A percentile compares a stretch with the other conserved stretches of the same genome.
These are phyloP conservation scores for Candida schatavii DNA, from an alignment of 805 yeast genomes.

Conservation along the genomic window DNA sequence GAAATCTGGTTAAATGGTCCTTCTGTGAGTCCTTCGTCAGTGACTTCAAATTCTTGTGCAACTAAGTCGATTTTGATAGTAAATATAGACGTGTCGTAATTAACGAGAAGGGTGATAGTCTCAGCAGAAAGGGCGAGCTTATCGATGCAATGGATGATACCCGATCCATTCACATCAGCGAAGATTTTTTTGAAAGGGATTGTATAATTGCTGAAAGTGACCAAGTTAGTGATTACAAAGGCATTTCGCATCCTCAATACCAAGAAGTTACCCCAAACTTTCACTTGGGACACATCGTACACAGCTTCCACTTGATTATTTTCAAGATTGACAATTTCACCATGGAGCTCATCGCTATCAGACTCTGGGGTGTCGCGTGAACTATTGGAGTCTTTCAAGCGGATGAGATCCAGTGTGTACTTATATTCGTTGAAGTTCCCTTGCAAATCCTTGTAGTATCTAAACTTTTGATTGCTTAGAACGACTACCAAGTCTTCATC, in stretches of 20 bases:
- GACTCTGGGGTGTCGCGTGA: background rate
- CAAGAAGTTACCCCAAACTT: conserved; percentile 43
- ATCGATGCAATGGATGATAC: conserved; percentile 4
- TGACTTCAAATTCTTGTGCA: conserved; percentile 21
- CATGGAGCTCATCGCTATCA: conserved; percentile 24
- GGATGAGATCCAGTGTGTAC: conserved; percentile 18
- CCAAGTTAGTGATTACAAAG: conserved; percentile 34
- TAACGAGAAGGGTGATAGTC: conserved; percentile 19
- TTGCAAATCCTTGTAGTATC: conserved; percentile 63
- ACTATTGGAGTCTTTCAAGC: background rate
- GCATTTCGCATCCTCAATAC: conserved; percentile 40
- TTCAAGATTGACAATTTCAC: conserved; percentile 29
- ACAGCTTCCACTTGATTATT: conserved; percentile 28
- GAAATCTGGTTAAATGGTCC: conserved; percentile 47
- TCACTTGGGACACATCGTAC: conserved; percentile 19
- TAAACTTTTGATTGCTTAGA: conserved; percentile 47
- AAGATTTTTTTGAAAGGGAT: conserved; percentile 23
- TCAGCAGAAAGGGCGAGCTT: conserved; percentile 11
- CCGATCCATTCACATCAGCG: conserved; percentile 9
- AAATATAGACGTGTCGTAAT: conserved; percentile 26
- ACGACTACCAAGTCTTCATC: conserved; percentile 58
- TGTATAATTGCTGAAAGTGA: conserved; percentile 36
- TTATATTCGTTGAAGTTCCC: conserved; percentile 61
- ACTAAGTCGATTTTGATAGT: conserved; percentile 23
- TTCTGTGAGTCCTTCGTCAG: conserved; percentile 41